These are phyloP conservation scores for Spergularia azorica DNA, from an alignment of 179 eudicot species.

Conservation along the genomic window DNA sequence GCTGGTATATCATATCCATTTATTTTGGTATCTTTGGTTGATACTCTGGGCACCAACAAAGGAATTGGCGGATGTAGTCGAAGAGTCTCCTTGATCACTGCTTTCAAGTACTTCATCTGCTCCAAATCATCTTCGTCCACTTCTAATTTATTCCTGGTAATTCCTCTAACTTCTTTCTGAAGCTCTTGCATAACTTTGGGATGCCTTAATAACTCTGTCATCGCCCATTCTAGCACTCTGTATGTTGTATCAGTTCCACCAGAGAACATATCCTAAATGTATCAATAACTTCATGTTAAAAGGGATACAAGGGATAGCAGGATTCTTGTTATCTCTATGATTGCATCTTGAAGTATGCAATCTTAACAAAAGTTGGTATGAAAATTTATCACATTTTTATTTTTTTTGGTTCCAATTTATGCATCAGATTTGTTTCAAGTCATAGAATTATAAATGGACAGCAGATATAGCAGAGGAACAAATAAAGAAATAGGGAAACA, in stretches of 20 bases:
- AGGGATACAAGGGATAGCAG: background rate
- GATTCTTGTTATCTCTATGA: no score
- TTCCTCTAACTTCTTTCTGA: constrained; percentile 44
- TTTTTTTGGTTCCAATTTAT: no score
- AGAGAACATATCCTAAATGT: constrained; percentile 42
- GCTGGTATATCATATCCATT: constrained; percentile 35
- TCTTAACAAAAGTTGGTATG: no score
- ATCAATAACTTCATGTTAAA: background rate
- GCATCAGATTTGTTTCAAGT: no score
- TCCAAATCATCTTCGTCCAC: constrained; percentile 41
- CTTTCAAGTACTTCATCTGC: constrained; percentile 36
- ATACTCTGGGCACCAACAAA: constrained; percentile 34
- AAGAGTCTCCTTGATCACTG: constrained; percentile 46
- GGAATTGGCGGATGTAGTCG: constrained; percentile 49
- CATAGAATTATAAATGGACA: background rate
- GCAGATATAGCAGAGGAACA: background rate
- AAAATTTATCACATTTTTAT: no score
- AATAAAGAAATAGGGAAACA: background rate
- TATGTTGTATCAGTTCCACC: constrained; percentile 58
- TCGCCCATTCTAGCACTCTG: constrained; percentile 46
- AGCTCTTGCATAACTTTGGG: constrained; percentile 41
- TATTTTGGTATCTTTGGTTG: constrained; percentile 25
- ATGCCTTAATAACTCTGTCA: constrained; percentile 47
- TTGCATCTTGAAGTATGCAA: no score
- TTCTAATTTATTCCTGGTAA: constrained; percentile 5